Percentiles rank a stretch among this genome's conserved stretches.
These are phyloP conservation scores for Musa acuminata DNA, from an alignment of 176 grass and related monocot species.

Conservation along the genomic window DNA sequence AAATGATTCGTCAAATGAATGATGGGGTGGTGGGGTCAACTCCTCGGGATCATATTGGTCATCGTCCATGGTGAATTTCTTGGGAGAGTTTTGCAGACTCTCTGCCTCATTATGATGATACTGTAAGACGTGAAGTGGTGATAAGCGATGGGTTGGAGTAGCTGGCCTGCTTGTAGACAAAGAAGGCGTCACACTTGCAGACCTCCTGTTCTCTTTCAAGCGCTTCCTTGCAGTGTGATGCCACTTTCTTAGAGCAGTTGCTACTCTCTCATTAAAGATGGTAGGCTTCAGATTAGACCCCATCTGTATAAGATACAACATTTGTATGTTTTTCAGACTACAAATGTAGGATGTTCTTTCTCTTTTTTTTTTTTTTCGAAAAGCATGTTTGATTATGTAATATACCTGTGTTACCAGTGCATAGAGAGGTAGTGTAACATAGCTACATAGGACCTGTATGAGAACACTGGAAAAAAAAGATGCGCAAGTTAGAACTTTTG, in stretches of 20 bases:
- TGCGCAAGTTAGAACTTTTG: neutral
- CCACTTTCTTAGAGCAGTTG: slow-evolving; percentile 13
- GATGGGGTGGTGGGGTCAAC: neutral
- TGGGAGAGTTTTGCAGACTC: neutral
- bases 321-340: neutral
- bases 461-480: neutral
- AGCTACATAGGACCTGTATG: slow-evolving; percentile 13
- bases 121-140: neutral
- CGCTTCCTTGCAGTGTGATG: slow-evolving; percentile 7
- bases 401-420: slow-evolving; percentile 19
- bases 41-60: neutral
- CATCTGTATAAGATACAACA: neutral
- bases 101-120: neutral
- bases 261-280: slow-evolving; percentile 15
- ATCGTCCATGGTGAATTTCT: neutral
- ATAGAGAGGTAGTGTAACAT: slow-evolving; percentile 17
- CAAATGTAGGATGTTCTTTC: neutral
- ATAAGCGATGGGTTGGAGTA: slow-evolving; percentile 1
- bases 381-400: too few species aligned
- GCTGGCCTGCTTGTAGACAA: neutral
- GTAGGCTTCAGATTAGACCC: slow-evolving; percentile 12
- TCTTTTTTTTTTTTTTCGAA: too few species aligned
- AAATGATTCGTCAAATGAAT: neutral
- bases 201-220: slow-evolving; percentile 3
- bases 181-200: neutral